Base-by-base conservation (phyloP, 345 rosid genomes). In the Syzygium aqueum region DNA sequence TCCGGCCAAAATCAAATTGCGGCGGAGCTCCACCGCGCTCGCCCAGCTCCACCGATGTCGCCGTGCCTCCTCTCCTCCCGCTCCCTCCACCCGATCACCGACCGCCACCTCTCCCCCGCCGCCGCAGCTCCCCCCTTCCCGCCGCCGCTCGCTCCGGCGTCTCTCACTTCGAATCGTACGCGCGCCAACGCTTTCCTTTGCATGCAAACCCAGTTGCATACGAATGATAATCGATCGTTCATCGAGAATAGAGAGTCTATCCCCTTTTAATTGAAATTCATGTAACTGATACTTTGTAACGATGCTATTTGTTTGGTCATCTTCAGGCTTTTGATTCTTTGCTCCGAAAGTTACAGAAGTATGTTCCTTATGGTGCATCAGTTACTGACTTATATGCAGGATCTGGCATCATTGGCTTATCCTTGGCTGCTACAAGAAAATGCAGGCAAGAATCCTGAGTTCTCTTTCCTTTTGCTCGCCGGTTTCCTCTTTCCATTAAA, bases 371-470 rank as follows among this genome's bases (percentile, higher is more conserved):
- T 87, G 97, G 97, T 91, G 94, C 99, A 91, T 92, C 98, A 89
- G 97, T 97, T 89, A 92, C 96, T 89, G 99, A 97, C 91, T 92
- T 97, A 86, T 97, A 96, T 90, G 98, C 98, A 89, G 99, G 99
- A 94, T 98, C 98, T 87, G 98, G 99, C 84, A 96, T 94, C 84
- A 97, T 97, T 90, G 98, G 99, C 88, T 86, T 96, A 88, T 97
- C 99, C 46, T 90, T 97, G 91, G 98, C 97, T 87, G 95, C 96
- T 54, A 90, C 93, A 51, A 94, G 94, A 90, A 96, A 95, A 89
- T 97, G 98, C 98, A 94, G 96, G 98, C 92, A 93, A 94, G 94
- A 89, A 59, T 87, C 87, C 84, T 19, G 25, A 73, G 49, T 73
- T 73, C 27, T 37, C 82, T 73, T 37, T 37, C 49, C 22, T 40